Evolutionary conservation across 345 rosid genomes (phyloP), one percentile per base, ranked within the genome.

Genomic region (Lepidium aucheri): DNA sequence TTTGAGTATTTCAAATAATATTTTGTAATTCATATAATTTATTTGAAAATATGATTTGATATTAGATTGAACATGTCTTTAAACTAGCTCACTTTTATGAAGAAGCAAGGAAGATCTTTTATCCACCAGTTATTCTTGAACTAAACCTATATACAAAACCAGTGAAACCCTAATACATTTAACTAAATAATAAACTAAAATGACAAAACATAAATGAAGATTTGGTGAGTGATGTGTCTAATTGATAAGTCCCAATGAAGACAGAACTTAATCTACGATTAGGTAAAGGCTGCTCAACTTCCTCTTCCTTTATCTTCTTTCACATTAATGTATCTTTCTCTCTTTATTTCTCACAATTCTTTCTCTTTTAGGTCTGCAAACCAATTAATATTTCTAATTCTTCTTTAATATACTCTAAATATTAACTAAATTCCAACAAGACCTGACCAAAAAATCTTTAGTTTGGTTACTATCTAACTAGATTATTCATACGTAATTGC

Each of bases 271-370:
- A 71, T 54, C 75, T 50, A 42, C 18, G 62, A 74, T 79, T 89
- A 81, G 97, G 97, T 86, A 74, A 84, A 17, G 81, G 72, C 90
- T 86, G 98, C 51, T 90, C 85, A 90, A 80, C 97, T 52, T 79
- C 82, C 61, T 73, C 78, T 71, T 75, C 13, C 70, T 75, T 20
- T 36, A 44, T 54, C 69, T 18, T n/a, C 69, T 50, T 39, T 64
- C 58, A 49, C 64, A 63, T 72, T 57, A n/a, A n/a, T n/a, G n/a
- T 6, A 64, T 56, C 38, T 56, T 46, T 54, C 44, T 53, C 9
- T 54, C 55, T 36, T 14, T 57, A 20, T 40, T 80, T 64, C 24
- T 65, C 72, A 67, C 49, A 2, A 26, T 26, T 26, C 30, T 4
- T 26, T 50, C 69, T 44, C 1, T 55, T 12, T 8, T 67, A 15